Base-by-base conservation (phyloP, 75 land plant genomes). In the Sequoiadendron giganteum region DNA sequence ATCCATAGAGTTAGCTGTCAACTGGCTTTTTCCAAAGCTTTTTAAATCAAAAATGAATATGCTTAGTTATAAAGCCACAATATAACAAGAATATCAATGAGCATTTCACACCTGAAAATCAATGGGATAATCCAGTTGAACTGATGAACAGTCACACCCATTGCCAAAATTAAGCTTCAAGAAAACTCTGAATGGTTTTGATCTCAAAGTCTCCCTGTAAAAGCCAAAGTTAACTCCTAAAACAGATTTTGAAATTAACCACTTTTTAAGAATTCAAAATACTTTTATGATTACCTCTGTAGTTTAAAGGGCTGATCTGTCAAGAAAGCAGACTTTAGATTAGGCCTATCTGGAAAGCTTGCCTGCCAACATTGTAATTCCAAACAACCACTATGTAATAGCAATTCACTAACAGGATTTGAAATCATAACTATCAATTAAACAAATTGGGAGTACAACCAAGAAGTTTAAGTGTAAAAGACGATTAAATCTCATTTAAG, bases 111-210 rank as follows among this genome's bases (percentile, higher is more conserved):
- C 99, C 94, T 90, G 90, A 84, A 93, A 97, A 87, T 94, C 77
- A 48, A 97, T 77, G 34, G 95, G 92, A 77, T 93, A 89, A 77
- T 92, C 91, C 58, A 96, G 92, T 32, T 90, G 80, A 73, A 90
- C 89, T 55, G 76, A 78, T 76, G 88, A 75, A 89, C 97, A 95
- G 30, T 90, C 95, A 91, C 95, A 96, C 19, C 97, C 95, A 42
- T 94, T 94, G 43, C 92, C 93, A 86, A 97, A 93, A 85, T 96
- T 94, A 70, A 96, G 91, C 61, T 91, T 93, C 90, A 97, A 68
- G 36, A 92, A 16, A 83, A 96, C 87, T 38, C 89, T 95, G 87
- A 96, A 88, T 58, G 90, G 79, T 88, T 88, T 93, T 42, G 87
- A 52, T 45, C 83, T 88, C 85, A 85, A 36, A 40, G 92, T 95